A percentile compares a stretch with the other conserved stretches of the same genome.
Evolutionary conservation across 306 rosid species (phyloP).

Genomic region (Fragaria ananassa): DNA sequence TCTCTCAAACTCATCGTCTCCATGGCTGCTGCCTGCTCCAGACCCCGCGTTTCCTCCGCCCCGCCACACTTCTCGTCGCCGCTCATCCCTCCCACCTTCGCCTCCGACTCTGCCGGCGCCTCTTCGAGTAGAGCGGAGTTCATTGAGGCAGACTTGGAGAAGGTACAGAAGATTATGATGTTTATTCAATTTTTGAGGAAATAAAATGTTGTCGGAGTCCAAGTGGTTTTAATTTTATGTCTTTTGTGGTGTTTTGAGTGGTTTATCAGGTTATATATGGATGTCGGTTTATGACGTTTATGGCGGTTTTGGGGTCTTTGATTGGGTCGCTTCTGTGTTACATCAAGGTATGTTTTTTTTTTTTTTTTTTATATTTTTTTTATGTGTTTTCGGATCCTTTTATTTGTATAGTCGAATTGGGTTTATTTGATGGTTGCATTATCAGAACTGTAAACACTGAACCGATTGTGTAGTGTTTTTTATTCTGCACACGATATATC

Average conservation of each 20-base stretch:
- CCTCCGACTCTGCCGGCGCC: constrained; percentile 25
- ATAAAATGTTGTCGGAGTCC: too few relatives aligned
- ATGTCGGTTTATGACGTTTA: constrained; percentile 64
- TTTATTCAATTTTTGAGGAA: too few relatives aligned
- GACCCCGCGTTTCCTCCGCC: constrained; percentile 40
- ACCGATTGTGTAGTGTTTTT: neutral
- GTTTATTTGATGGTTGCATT: neutral
- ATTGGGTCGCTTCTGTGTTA: constrained; percentile 74
- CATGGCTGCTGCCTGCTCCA: constrained; percentile 34
- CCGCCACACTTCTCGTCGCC: constrained; percentile 29
- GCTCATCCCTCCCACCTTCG: constrained; percentile 26
- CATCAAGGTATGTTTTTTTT: constrained; percentile 54
- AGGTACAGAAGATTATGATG: constrained; percentile 27
- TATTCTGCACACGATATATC: neutral
- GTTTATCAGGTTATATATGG: constrained; percentile 60
- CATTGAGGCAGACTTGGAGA: constrained; percentile 59
- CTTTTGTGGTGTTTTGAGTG: neutral
- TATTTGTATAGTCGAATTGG: neutral
- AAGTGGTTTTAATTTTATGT: too few relatives aligned
- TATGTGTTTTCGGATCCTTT: neutral
- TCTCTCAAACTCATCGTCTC: constrained; percentile 24
- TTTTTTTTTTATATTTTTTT: neutral
- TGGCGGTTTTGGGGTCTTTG: constrained; percentile 89
- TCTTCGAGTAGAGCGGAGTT: constrained; percentile 24
- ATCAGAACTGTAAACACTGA: neutral